These are phyloP conservation scores for Boletellus ananas DNA, from an alignment of 768 basidiomycete genomes.

Conservation along the genomic window DNA sequence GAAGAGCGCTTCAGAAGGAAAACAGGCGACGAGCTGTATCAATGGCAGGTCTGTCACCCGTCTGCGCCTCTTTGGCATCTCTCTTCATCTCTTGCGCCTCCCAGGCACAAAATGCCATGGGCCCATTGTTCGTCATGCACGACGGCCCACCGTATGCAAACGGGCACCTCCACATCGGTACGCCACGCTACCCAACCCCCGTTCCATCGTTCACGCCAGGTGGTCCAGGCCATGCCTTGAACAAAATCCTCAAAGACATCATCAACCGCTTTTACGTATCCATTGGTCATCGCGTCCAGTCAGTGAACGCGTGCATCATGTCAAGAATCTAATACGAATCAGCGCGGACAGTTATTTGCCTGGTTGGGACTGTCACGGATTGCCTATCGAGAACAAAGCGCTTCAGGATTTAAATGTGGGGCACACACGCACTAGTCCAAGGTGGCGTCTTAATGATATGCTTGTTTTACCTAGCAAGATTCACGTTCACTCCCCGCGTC, in stretches of 20 bases:
- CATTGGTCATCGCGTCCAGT: conserved; percentile 79
- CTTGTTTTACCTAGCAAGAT: conserved; percentile 43
- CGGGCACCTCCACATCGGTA: conserved; percentile 93
- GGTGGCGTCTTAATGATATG: neutral
- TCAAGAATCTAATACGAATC: neutral
- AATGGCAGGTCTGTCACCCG: conserved; percentile 60
- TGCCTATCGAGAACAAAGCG: conserved; percentile 95
- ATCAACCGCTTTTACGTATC: conserved; percentile 86
- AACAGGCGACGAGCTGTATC: conserved; percentile 73
- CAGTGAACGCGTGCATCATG: conserved; percentile 26
- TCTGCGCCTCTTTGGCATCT: neutral
- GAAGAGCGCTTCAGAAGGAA: conserved; percentile 55
- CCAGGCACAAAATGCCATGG: conserved; percentile 62
- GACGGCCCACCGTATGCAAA: conserved; percentile 99
- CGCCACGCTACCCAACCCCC: conserved; percentile 3
- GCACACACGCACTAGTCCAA: neutral
- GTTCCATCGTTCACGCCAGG: neutral
- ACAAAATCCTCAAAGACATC: conserved; percentile 95
- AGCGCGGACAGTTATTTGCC: conserved; percentile 71
- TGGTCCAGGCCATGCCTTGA: conserved; percentile 81
- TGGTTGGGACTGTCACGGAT: conserved; percentile 98
- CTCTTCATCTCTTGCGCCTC: neutral
- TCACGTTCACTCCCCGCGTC: conserved; percentile 51
- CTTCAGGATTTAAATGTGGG: conserved; percentile 67
- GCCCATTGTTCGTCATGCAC: conserved; percentile 79